Percentiles rank a stretch among this genome's conserved stretches.
These are phyloP conservation scores for Eragrostis nindensis DNA, from an alignment of 176 grass and related monocot genomes.

Conservation along the genomic window DNA sequence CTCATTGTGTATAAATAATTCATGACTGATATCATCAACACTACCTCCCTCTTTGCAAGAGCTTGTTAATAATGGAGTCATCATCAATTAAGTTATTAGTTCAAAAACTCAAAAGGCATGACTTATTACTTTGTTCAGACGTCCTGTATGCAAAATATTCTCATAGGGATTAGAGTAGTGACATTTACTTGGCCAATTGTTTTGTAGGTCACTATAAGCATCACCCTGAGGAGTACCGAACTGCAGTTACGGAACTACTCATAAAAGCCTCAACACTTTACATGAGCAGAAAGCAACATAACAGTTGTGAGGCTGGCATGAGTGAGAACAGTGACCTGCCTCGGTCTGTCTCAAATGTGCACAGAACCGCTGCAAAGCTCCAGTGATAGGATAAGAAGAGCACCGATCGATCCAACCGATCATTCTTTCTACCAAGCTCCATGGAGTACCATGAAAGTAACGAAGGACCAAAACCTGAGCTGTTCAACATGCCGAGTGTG, in stretches of 20 bases:
- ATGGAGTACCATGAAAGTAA: conserved; percentile 76
- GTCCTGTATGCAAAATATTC: too few relatives aligned
- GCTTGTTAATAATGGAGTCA: too few relatives aligned
- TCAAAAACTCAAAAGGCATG: too few relatives aligned
- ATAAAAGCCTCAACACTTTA: conserved; percentile 57
- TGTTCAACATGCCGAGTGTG: conserved; percentile 55
- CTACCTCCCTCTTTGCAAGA: too few relatives aligned
- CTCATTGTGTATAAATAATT: too few relatives aligned
- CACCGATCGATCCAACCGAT: conserved; percentile 36
- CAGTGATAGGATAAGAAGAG: conserved; percentile 39
- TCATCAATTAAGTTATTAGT: too few relatives aligned
- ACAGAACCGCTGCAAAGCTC: conserved; percentile 45
- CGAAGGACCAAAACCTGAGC: conserved; percentile 44
- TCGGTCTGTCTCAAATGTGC: conserved; percentile 19
- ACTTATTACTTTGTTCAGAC: too few relatives aligned
- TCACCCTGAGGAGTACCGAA: conserved; percentile 71
- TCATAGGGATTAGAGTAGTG: neutral
- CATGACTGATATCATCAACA: too few relatives aligned
- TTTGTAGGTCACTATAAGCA: conserved; percentile 80
- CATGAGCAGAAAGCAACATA: conserved; percentile 45
- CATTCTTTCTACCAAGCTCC: conserved; percentile 69
- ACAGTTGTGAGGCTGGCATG: conserved; percentile 14
- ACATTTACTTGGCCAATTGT: neutral
- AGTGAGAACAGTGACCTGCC: conserved; percentile 28
- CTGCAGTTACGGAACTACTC: conserved; percentile 67